Conservation (phyloP, 768 basidiomycete species). For the Agaricus subrufescens region DNA sequence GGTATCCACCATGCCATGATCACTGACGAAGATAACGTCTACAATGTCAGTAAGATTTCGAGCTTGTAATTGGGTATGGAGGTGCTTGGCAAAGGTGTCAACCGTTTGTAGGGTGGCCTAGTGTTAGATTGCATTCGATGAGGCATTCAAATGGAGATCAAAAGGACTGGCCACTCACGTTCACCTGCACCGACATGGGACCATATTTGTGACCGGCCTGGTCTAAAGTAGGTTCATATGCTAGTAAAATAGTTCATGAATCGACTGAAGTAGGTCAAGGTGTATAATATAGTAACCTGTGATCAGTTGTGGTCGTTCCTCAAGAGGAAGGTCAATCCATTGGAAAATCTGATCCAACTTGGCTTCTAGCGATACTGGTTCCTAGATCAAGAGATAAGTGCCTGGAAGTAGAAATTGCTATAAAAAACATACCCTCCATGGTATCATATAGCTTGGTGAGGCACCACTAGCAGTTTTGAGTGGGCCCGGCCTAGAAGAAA, state of each 20-base stretch:
- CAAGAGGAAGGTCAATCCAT: constrained; percentile 81
- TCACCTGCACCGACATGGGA: constrained; percentile 63
- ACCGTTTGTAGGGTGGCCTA: constrained; percentile 63
- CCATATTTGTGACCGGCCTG: constrained; percentile 78
- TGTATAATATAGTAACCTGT: constrained; percentile 41
- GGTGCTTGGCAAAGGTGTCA: constrained; percentile 68
- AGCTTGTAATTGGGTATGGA: constrained; percentile 56
- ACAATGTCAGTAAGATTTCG: constrained; percentile 82
- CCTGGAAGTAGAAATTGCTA: background rate
- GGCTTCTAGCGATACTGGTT: constrained; percentile 56
- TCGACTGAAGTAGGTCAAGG: constrained; percentile 3
- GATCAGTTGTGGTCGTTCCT: constrained; percentile 72
- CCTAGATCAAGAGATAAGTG: constrained; percentile 23
- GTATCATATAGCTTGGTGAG: constrained; percentile 71
- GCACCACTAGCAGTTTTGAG: constrained; percentile 61
- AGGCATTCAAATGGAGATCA: background rate
- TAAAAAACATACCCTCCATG: constrained; percentile 55
- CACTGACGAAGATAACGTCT: constrained; percentile 86
- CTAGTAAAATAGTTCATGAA: constrained; percentile 27
- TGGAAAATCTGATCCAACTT: constrained; percentile 74
- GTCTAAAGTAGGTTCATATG: constrained; percentile 82
- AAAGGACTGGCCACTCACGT: constrained; percentile 41
- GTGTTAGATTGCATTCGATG: constrained; percentile 2
- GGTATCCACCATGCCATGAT: constrained; percentile 94
- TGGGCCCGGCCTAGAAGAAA: constrained; percentile 69